Percentiles rank a stretch among this genome's conserved stretches.
phyloP scores from a whole-genome alignment of 495 filamentous ascomycete species.

The Penicillium canariense region DNA sequence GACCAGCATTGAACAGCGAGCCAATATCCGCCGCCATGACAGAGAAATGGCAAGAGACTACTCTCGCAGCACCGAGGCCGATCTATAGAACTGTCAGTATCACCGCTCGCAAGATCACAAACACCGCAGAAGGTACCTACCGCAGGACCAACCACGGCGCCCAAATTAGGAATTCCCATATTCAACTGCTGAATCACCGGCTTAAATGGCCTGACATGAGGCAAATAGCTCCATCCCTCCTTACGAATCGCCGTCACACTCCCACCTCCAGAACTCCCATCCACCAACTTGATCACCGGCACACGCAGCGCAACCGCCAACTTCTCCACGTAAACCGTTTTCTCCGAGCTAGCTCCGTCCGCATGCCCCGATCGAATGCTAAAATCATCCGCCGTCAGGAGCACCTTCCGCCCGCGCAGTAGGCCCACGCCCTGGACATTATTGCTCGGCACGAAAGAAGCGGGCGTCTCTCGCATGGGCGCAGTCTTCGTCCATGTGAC shows the following conservation, averaged over 20 bases:
- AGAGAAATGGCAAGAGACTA: slow-evolving; percentile 61
- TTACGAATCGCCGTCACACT: slow-evolving; percentile 58
- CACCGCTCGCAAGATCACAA: not conserved
- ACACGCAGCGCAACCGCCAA: slow-evolving; percentile 48
- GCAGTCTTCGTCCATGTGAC: slow-evolving; percentile 54
- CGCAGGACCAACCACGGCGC: slow-evolving; percentile 60
- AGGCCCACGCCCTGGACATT: slow-evolving; percentile 52
- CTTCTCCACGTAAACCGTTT: slow-evolving; percentile 61
- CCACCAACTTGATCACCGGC: slow-evolving; percentile 61
- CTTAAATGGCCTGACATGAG: slow-evolving; percentile 49
- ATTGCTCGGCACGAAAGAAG: slow-evolving; percentile 51
- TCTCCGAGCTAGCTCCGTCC: slow-evolving; percentile 55
- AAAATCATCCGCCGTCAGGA: slow-evolving; percentile 63
- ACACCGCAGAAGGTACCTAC: slow-evolving; percentile 20
- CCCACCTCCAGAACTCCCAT: slow-evolving; percentile 61
- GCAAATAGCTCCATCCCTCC: slow-evolving; percentile 56
- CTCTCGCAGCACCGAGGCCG: slow-evolving; percentile 59
- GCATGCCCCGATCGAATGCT: slow-evolving; percentile 63
- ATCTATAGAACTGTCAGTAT: slow-evolving; percentile 33
- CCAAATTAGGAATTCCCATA: slow-evolving; percentile 60
- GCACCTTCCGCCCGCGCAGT: slow-evolving; percentile 50
- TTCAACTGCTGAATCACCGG: slow-evolving; percentile 56
- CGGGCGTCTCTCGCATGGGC: slow-evolving; percentile 47
- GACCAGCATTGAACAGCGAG: slow-evolving; percentile 61
- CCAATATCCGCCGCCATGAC: slow-evolving; percentile 65